Evolutionary conservation across 2,329 filamentous ascomycete genomes (phyloP).

Genomic region (Talaromyces sp.): DNA sequence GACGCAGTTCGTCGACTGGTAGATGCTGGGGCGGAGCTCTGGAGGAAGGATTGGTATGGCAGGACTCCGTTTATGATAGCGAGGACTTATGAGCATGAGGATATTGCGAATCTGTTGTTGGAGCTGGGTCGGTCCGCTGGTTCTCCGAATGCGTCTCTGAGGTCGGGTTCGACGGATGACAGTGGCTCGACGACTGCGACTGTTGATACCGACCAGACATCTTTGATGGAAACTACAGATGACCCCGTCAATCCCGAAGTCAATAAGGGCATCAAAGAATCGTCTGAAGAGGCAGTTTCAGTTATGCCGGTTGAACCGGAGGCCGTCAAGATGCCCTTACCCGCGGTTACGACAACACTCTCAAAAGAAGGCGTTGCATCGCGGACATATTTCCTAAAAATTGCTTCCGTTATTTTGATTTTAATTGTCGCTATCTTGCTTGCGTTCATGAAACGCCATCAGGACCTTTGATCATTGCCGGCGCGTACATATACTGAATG

Average conservation of each 20-base stretch:
- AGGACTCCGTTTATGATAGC: conserved; percentile 2
- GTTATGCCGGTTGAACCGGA: background rate
- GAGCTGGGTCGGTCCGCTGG: background rate
- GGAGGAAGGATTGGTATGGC: background rate
- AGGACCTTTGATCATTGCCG: background rate
- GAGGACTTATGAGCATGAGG: background rate
- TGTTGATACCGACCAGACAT: background rate
- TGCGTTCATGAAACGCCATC: background rate
- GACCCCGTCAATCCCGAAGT: background rate
- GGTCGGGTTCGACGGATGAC: background rate
- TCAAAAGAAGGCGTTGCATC: background rate
- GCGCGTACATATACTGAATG: background rate
- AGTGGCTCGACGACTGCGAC: background rate
- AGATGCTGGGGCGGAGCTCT: background rate
- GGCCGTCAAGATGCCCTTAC: background rate
- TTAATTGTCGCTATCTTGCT: background rate
- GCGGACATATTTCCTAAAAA: background rate
- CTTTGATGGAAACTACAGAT: background rate
- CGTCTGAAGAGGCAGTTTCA: background rate
- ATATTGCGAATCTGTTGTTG: background rate
- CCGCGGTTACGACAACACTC: background rate
- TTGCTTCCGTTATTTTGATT: background rate
- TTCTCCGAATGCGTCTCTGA: background rate
- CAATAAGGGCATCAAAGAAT: background rate
- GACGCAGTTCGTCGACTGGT: background rate